Base-by-base conservation (phyloP, 179 eudicot species). In the Silene vulgaris region DNA sequence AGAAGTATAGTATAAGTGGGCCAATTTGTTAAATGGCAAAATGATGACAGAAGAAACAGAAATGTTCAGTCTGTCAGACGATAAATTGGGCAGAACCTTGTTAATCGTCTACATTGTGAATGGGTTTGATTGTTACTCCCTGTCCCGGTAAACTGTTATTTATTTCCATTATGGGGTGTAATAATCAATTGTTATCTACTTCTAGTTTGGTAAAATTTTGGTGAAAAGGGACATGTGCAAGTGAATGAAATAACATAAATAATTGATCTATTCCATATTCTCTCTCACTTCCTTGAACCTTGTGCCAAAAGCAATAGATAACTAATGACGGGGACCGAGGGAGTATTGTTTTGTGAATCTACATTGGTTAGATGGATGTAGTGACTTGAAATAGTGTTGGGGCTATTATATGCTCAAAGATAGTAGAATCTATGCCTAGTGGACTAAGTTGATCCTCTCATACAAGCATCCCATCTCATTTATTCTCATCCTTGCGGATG, bases 351-450 rank as follows among this genome's bases (percentile, higher is more conserved):
- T 8, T n/a, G 32, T 74, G 43, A 13, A 50, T 3, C 12, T 19
- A 23, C 60, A 48, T 48, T 70, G 1, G 5, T 45, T 29, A 71
- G 29, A 52, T 23, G 52, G 40, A 52, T 40, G 16, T 8, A 54
- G 43, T 71, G 60, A 21, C 30, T 43, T 50, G 45, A 16, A 5
- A 61, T 71, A 35, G 48, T 32, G 30, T 35, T 8, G 62, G 48
- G 69, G 74, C 62, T 61, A 37, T 16, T 29, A 23, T 35, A 13
- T 74, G 43, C 48, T 74, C 3, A 77, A 61, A 43, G 48, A 68
- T 19, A 20, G 65, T 69, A 69, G 43, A 57, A 20, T 21, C 50
- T 20, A 19, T 75, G 56, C 59, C 35, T 26, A 16, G 23, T 13
- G 71, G n/a, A 37, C 32, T 3, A 45, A 3, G 52, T 45, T 11